Evolutionary conservation across 2,329 filamentous ascomycete genomes (phyloP).

Genomic region (Juglanconis sp.): DNA sequence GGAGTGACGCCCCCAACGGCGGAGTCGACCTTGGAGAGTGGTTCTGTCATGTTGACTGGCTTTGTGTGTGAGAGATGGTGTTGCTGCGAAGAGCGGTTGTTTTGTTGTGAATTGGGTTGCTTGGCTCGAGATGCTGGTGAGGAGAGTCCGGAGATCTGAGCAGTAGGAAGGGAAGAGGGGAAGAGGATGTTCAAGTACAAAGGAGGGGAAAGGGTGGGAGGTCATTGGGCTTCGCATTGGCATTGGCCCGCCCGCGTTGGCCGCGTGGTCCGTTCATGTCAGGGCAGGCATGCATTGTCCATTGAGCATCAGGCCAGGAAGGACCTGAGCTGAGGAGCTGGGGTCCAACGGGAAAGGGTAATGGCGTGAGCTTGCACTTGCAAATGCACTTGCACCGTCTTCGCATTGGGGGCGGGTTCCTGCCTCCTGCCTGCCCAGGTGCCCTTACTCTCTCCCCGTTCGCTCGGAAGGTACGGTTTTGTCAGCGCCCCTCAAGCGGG

Average conservation of each 20-base stretch:
- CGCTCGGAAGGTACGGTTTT: conserved; percentile 4
- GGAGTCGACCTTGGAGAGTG: conserved; percentile 86
- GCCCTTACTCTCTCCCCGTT: neutral
- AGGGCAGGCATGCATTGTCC: conserved; percentile 16
- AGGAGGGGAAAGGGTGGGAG: conserved; percentile 16
- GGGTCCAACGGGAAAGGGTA: neutral
- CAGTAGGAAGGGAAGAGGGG: conserved; percentile 13
- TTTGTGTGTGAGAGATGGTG: conserved; percentile 18
- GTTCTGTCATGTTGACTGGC: conserved; percentile 41
- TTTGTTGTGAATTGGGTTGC: neutral
- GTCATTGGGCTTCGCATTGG: conserved; percentile 5
- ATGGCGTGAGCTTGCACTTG: conserved; percentile 15
- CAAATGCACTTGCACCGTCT: conserved; percentile 1
- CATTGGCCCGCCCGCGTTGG: neutral
- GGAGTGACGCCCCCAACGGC: conserved; percentile 77
- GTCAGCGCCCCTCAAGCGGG: conserved; percentile 4
- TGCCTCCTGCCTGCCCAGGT: neutral
- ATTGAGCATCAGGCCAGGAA: conserved; percentile 5
- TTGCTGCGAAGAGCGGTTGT: neutral
- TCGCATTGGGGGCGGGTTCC: neutral
- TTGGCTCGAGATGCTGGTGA: neutral
- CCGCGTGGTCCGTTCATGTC: neutral
- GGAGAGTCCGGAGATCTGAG: neutral
- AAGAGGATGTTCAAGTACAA: conserved; percentile 5
- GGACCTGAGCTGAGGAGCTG: neutral